Evolutionary conservation across 495 filamentous ascomycete genomes (phyloP), one percentile per base, ranked within the genome.

Genomic region (Monascus purpureus): DNA sequence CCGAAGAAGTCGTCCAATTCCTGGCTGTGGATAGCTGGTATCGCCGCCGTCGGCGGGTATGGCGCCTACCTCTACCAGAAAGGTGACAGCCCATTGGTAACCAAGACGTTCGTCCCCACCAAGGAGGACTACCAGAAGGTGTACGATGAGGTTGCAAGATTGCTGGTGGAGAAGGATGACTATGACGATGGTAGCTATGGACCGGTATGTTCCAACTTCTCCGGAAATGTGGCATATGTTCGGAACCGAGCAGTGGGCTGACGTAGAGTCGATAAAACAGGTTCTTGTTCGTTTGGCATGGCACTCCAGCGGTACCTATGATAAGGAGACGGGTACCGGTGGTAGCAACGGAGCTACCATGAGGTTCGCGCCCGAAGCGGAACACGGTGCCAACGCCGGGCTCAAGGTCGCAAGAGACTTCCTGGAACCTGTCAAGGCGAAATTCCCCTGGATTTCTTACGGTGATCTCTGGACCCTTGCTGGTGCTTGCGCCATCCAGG

Each of bases 141-240:
- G 39, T 97, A 97, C 61, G 75, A 93, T 47, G 79, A 76, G 50
- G 74, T 97, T 46, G 85, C 90, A 23, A 57, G 64, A 45, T 60
- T 63, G 19, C 62, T 97, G 28, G 77, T 86, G 55, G 80, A 93
- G 60, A 73, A 90, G 46, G 84, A 90, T 40, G 84, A 94, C 37
- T 95, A 95, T 49, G 90, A 95, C 52, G 88, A 97, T 57, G 90
- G 90, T 42, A 85, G 78, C 63, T 97, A 93, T 50, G 90, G 83
- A 35, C 90, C 90, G 18, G 87, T 71, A 59, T 50, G 63, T 52
- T 12, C 13, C 26, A 7, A 14, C 17, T 17, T 13, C 8, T 13
- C 18, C 7, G n/a, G 13, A 25, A 25, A n/a, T n/a, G n/a, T n/a
- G n/a, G n/a, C n/a, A n/a, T n/a, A n/a, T n/a, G n/a, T n/a, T n/a